Percentiles rank a stretch among this genome's conserved stretches.
Conservation (phyloP, 768 basidiomycete genomes). For the Tubosaeta sp. region DNA sequence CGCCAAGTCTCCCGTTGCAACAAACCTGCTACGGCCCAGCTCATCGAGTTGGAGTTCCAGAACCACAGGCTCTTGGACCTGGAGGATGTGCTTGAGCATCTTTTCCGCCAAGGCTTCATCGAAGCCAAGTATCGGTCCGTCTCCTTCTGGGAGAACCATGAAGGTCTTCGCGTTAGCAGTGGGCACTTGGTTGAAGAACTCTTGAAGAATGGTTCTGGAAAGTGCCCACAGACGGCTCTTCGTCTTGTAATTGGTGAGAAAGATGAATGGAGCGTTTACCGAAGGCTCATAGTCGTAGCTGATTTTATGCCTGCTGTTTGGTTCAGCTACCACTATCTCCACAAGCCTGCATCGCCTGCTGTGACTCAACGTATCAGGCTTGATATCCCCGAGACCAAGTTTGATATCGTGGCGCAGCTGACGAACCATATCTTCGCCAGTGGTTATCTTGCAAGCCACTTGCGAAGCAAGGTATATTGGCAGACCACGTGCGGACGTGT, state of each 20-base stretch:
- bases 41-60: conserved; percentile 43
- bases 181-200: conserved; percentile 35
- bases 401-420: conserved; percentile 34
- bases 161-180: conserved; percentile 35
- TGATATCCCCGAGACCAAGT: conserved; percentile 27
- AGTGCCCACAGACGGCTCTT: conserved; percentile 41
- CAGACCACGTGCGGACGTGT: conserved; percentile 34
- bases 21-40: conserved; percentile 41
- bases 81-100: conserved; percentile 46
- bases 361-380: conserved; percentile 45
- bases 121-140: conserved; percentile 40
- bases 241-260: conserved; percentile 44
- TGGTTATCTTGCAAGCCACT: conserved; percentile 34
- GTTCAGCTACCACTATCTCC: conserved; percentile 42
- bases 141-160: conserved; percentile 43
- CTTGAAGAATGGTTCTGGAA: conserved; percentile 36
- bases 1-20: conserved; percentile 42
- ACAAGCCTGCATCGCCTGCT: conserved; percentile 28
- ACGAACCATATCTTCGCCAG: conserved; percentile 45
- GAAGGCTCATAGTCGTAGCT: conserved; percentile 25
- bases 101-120: conserved; percentile 44
- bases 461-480: conserved; percentile 41
- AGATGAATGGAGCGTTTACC: neutral
- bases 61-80: conserved; percentile 39
- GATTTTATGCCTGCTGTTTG: conserved; percentile 39